Percentiles rank a stretch among this genome's conserved stretches.
Conservation (phyloP, 306 rosid species). For the Crataegus laevigata region DNA sequence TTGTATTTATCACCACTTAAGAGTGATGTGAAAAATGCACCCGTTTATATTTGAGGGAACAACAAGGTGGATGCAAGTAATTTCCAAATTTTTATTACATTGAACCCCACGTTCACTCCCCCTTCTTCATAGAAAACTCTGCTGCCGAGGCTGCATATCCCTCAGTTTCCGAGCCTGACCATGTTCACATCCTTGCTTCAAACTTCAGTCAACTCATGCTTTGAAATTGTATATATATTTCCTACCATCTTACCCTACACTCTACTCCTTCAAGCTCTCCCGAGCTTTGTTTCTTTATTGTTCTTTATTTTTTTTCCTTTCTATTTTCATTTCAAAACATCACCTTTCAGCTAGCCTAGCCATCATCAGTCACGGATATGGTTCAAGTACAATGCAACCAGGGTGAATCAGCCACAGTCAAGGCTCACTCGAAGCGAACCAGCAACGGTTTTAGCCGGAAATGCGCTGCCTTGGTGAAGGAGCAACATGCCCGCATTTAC, state of each 20-base stretch:
- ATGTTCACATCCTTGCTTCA: conserved; percentile 52
- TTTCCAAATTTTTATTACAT: background rate
- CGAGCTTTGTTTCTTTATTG: conserved; percentile 6
- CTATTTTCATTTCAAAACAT: background rate
- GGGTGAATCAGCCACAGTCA: conserved; percentile 10
- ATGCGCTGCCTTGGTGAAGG: conserved; percentile 69
- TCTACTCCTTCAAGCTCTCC: conserved; percentile 19
- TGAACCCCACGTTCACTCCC: conserved; percentile 54
- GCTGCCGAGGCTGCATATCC: conserved; percentile 57
- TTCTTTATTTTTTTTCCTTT: conserved; percentile 4
- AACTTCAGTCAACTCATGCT: conserved; percentile 28
- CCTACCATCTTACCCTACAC: background rate
- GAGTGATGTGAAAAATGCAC: too few species aligned
- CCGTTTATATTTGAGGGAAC: background rate
- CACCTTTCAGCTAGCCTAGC: background rate
- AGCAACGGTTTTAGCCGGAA: conserved; percentile 46
- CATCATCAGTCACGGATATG: conserved; percentile 32
- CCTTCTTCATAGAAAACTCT: conserved; percentile 39
- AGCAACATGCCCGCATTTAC: conserved; percentile 86
- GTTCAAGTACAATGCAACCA: conserved; percentile 26
- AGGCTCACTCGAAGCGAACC: conserved; percentile 24
- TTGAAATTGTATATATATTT: conserved; percentile 8
- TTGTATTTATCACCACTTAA: too few species aligned
- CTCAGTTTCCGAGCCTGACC: conserved; percentile 78
- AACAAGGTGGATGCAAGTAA: too few species aligned